phyloP scores from a whole-genome alignment of 768 basidiomycete genomes.

The Steccherinum ochraceum region DNA sequence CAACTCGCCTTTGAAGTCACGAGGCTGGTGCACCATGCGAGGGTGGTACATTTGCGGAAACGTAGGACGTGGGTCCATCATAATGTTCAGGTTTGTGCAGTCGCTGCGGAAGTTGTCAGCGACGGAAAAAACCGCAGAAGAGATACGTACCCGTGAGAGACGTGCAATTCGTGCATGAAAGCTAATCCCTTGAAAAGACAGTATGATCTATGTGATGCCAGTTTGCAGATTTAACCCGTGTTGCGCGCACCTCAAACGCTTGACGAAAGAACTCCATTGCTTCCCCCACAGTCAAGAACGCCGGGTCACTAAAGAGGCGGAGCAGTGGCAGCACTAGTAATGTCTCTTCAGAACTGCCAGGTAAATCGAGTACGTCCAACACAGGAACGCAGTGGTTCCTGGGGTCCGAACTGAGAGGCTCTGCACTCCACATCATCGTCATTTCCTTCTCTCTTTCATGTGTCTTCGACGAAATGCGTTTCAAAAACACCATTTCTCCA shows the following conservation, averaged over 20 bases:
- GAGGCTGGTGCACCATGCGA: not conserved
- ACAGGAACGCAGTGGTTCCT: conserved; percentile 25
- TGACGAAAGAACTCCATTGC: conserved; percentile 22
- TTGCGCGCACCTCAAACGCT: conserved; percentile 21
- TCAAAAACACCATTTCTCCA: conserved; percentile 15
- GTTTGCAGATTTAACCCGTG: conserved; percentile 4
- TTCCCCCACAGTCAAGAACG: conserved; percentile 25
- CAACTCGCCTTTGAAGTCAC: conserved; percentile 7
- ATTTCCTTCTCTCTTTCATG: conserved; percentile 24
- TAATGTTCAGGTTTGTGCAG: conserved; percentile 13
- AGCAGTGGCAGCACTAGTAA: conserved; percentile 26
- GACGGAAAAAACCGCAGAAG: not conserved
- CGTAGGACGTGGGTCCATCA: conserved; percentile 21
- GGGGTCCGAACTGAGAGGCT: conserved; percentile 13
- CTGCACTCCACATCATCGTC: conserved; percentile 11
- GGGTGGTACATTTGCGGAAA: conserved; percentile 25
- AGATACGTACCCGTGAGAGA: conserved; percentile 14
- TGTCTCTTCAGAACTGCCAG: conserved; percentile 4
- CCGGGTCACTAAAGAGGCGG: conserved; percentile 11
- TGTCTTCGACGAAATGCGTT: conserved; percentile 6
- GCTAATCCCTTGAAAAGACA: conserved; percentile 10
- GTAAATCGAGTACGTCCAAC: conserved; percentile 13
- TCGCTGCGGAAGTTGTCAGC: conserved; percentile 4
- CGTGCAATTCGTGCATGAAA: conserved; percentile 15
- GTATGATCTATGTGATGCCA: conserved; percentile 7